A percentile compares a stretch with the other conserved stretches of the same genome.
phyloP scores from a whole-genome alignment of 208 protist species.

The Vickermania ingenoplastis region DNA sequence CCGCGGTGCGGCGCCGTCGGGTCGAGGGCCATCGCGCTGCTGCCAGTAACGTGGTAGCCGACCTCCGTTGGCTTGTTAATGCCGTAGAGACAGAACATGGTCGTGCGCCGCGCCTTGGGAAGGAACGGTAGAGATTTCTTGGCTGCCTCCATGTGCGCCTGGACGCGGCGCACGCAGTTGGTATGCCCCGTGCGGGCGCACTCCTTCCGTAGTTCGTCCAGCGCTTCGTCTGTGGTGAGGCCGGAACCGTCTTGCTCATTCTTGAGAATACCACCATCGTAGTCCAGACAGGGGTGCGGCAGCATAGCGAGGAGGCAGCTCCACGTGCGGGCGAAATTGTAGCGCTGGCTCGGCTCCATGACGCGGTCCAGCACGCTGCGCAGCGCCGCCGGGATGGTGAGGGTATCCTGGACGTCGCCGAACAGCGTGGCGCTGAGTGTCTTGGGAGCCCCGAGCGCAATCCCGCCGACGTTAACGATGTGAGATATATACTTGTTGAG shows the following conservation, averaged over 20 bases:
- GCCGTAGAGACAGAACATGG: slow-evolving; percentile 87
- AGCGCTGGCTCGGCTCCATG: slow-evolving; percentile 52
- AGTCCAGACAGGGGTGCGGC: slow-evolving; percentile 49
- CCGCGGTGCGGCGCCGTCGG: slow-evolving; percentile 20
- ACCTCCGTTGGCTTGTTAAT: slow-evolving; percentile 69
- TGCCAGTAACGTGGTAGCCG: slow-evolving; percentile 53
- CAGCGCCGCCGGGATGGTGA: slow-evolving; percentile 50
- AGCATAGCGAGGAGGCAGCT: slow-evolving; percentile 65
- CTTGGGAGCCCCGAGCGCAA: slow-evolving; percentile 74
- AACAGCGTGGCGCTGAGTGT: slow-evolving; percentile 59
- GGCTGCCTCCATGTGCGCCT: slow-evolving; percentile 16
- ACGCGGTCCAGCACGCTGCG: slow-evolving; percentile 70
- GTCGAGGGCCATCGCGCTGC: neutral
- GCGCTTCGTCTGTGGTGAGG: slow-evolving; percentile 18
- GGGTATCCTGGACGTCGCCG: slow-evolving; percentile 81
- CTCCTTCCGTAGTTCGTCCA: slow-evolving; percentile 27
- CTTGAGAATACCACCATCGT: slow-evolving; percentile 26
- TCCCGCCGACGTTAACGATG: slow-evolving; percentile 81
- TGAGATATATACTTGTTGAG: slow-evolving; percentile 77
- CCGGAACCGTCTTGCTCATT: slow-evolving; percentile 30
- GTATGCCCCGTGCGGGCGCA: slow-evolving; percentile 41
- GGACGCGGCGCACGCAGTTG: slow-evolving; percentile 23
- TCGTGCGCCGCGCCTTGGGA: slow-evolving; percentile 70
- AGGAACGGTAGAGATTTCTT: slow-evolving; percentile 47
- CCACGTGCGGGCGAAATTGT: slow-evolving; percentile 56